Evolutionary conservation across 2,329 filamentous ascomycete genomes (phyloP).

Genomic region (Dothideomycetes sp.): DNA sequence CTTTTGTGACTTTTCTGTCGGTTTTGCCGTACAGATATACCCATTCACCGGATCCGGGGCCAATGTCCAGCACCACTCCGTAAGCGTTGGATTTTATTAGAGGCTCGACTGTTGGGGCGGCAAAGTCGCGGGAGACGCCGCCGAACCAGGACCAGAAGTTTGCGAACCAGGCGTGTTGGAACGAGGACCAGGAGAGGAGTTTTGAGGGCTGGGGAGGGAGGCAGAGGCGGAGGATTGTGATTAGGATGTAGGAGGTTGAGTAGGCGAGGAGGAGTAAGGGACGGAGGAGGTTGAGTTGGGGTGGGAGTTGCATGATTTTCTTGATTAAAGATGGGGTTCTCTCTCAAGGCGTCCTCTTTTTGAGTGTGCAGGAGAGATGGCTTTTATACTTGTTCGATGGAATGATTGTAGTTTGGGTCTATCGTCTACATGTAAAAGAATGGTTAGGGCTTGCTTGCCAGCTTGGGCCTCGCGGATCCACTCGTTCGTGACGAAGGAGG

Average conservation of each 20-base stretch:
- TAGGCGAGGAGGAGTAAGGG: slow-evolving; percentile 41
- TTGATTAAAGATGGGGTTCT: background rate
- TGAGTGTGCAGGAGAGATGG: too few relatives aligned
- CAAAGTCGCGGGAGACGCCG: slow-evolving; percentile 39
- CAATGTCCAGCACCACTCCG: slow-evolving; percentile 53
- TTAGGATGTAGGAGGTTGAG: slow-evolving; percentile 43
- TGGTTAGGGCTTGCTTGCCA: too few relatives aligned
- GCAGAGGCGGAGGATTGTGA: slow-evolving; percentile 39
- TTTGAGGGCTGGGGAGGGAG: slow-evolving; percentile 18
- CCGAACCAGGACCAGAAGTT: slow-evolving; percentile 51
- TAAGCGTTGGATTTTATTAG: slow-evolving; percentile 42
- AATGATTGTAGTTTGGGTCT: too few relatives aligned
- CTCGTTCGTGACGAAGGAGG: too few relatives aligned
- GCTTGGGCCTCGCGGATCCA: too few relatives aligned
- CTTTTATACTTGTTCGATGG: too few relatives aligned
- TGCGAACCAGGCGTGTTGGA: slow-evolving; percentile 48
- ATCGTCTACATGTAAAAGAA: too few relatives aligned
- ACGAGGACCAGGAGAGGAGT: slow-evolving; percentile 20
- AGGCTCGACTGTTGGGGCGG: slow-evolving; percentile 40
- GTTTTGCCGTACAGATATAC: slow-evolving; percentile 41
- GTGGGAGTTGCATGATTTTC: background rate
- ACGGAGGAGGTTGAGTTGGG: slow-evolving; percentile 23
- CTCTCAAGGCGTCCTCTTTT: too few relatives aligned
- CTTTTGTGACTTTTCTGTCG: slow-evolving; percentile 26
- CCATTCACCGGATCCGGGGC: slow-evolving; percentile 54